phyloP scores from a whole-genome alignment of 2,329 filamentous ascomycete species.

The Fusarium multiceps region DNA sequence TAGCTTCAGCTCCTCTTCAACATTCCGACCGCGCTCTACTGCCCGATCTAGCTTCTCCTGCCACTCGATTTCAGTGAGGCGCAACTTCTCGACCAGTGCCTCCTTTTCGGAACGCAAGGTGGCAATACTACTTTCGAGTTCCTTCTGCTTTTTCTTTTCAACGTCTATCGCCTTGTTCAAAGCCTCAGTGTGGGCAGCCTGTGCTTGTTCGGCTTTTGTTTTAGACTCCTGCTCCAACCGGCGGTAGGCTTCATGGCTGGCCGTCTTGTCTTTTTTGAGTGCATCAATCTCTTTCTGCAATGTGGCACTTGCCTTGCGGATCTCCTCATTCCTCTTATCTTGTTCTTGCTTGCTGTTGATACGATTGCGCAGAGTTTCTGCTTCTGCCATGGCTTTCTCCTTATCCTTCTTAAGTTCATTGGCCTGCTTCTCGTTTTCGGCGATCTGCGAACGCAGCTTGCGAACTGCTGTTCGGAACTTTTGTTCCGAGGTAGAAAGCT shows the following conservation, averaged over 20 bases:
- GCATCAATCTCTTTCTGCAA: conserved; percentile 52
- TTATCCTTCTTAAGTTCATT: conserved; percentile 68
- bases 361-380: conserved; percentile 59
- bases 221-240: conserved; percentile 77
- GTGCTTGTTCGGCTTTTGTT: conserved; percentile 72
- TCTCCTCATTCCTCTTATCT: conserved; percentile 64
- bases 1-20: conserved; percentile 82
- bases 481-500: conserved; percentile 85
- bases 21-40: conserved; percentile 73
- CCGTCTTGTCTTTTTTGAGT: conserved; percentile 63
- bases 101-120: conserved; percentile 84
- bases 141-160: conserved; percentile 68
- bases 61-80: conserved; percentile 75
- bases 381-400: conserved; percentile 67
- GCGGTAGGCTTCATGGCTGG: conserved; percentile 72
- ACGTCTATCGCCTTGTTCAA: conserved; percentile 75
- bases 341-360: conserved; percentile 62
- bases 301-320: conserved; percentile 65
- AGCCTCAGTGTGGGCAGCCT: conserved; percentile 72
- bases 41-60: conserved; percentile 79
- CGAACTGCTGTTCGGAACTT: conserved; percentile 86
- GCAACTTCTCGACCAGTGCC: conserved; percentile 75
- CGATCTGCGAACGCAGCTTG: conserved; percentile 75
- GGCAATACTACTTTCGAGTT: conserved; percentile 67
- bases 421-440: conserved; percentile 73